Conservation (phyloP, 2,329 filamentous ascomycete species). For the Hypoxylon sp. region DNA sequence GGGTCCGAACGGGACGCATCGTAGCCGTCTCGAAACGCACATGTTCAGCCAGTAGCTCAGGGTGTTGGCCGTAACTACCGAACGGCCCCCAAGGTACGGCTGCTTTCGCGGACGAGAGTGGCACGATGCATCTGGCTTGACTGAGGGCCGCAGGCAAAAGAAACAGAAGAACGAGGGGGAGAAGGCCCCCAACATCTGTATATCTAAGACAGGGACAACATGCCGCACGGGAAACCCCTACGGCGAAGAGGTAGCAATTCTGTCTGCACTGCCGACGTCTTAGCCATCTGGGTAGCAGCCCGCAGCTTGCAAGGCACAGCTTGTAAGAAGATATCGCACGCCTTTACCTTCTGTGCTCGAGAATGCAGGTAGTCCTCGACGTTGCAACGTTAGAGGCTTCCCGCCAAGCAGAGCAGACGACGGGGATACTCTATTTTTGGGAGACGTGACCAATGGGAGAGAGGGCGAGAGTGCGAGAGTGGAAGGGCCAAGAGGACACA, state of each 20-base stretch:
- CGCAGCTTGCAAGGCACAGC: neutral
- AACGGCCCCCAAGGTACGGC: conserved; percentile 1
- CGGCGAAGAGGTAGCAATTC: conserved; percentile 10
- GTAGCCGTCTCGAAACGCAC: conserved; percentile 22
- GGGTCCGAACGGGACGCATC: conserved; percentile 10
- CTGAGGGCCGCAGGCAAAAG: conserved; percentile 3
- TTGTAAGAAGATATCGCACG: neutral
- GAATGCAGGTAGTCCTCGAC: conserved; percentile 4
- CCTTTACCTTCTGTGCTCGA: neutral
- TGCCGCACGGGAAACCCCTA: conserved; percentile 15
- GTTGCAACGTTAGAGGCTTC: conserved; percentile 19
- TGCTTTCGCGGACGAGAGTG: neutral
- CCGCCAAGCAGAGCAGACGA: conserved; percentile 8
- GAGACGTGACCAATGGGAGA: conserved; percentile 24
- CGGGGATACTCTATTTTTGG: conserved; percentile 15
- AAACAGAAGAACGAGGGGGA: neutral
- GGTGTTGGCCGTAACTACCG: conserved; percentile 9
- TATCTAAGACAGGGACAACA: conserved; percentile 26
- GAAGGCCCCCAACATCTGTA: conserved; percentile 23
- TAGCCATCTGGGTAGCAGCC: no score
- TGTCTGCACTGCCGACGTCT: conserved; percentile 2
- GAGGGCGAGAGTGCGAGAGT: neutral
- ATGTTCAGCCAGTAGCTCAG: neutral
- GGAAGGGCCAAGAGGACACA: conserved; percentile 28
- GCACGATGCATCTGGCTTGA: neutral